phyloP scores from a whole-genome alignment of 2,329 filamentous ascomycete genomes.

The Xylaria hypoxylon region DNA sequence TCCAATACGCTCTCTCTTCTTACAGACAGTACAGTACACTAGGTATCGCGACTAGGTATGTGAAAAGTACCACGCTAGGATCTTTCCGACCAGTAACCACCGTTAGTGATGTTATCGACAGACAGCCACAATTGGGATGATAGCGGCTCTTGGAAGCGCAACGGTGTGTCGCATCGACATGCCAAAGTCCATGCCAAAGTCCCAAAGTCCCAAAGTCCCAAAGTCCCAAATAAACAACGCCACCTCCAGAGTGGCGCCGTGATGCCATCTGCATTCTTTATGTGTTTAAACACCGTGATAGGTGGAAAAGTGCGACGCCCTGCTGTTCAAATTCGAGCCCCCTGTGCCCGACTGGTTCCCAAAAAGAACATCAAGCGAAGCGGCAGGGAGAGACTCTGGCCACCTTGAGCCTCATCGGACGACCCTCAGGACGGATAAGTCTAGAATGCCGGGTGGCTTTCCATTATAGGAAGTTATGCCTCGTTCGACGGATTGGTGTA shows the following conservation, averaged over 20 bases:
- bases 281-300: conserved; percentile 22
- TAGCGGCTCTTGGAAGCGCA: conserved; percentile 23
- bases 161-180: conserved; percentile 24
- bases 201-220: conserved; percentile 20
- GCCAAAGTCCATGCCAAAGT: conserved; percentile 12
- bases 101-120: neutral
- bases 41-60: neutral
- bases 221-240: conserved; percentile 19
- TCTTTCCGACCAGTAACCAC: conserved; percentile 20
- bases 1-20: too few relatives aligned
- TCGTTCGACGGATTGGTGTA: conserved; percentile 12
- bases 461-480: conserved; percentile 34
- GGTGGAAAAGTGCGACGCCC: conserved; percentile 15
- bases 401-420: conserved; percentile 36
- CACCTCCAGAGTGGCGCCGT: conserved; percentile 37
- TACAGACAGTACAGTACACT: conserved; percentile 2
- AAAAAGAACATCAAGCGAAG: conserved; percentile 33
- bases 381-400: conserved; percentile 10
- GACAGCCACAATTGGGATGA: conserved; percentile 23
- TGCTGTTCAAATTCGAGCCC: conserved; percentile 20
- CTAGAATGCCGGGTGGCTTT: conserved; percentile 31
- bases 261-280: conserved; percentile 13
- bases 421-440: conserved; percentile 2
- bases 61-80: conserved; percentile 27
- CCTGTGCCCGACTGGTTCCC: conserved; percentile 24